Evolutionary conservation across 805 yeast genomes (phyloP).

Genomic region (Wickerhamomyces strasburgensis): DNA sequence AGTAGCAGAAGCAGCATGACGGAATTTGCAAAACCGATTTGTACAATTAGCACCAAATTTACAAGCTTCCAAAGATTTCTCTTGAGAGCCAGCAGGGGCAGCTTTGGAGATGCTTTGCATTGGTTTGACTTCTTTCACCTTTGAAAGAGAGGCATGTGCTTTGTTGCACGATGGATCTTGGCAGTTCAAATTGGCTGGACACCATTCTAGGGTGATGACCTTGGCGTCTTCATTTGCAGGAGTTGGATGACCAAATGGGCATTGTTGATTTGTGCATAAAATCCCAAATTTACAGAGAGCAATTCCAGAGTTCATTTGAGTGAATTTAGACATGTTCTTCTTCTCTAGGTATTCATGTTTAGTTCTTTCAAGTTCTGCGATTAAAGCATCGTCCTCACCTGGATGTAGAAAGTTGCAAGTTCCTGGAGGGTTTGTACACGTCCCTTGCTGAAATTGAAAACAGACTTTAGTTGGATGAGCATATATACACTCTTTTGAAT

Average conservation of each 20-base stretch:
- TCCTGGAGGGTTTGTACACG: conserved; percentile 74
- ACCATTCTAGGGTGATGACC: conserved; percentile 69
- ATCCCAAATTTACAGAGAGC: conserved; percentile 73
- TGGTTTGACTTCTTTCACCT: conserved; percentile 34
- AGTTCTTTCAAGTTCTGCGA: conserved; percentile 61
- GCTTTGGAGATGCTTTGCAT: conserved; percentile 17
- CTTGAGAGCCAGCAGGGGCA: conserved; percentile 17
- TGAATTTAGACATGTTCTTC: conserved; percentile 27
- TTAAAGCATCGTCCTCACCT: conserved; percentile 72
- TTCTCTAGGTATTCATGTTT: conserved; percentile 45
- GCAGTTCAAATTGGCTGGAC: conserved; percentile 66
- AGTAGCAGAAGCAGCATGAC: conserved; percentile 74
- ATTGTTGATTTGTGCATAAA: conserved; percentile 68
- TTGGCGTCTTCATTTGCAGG: conserved; percentile 74
- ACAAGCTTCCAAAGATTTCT: conserved; percentile 72
- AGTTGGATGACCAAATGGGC: conserved; percentile 91
- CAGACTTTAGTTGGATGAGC: conserved; percentile 81
- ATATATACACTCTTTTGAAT: conserved; percentile 59
- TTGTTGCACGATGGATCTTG: conserved; percentile 54
- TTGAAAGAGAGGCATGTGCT: conserved; percentile 79
- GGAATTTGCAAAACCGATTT: conserved; percentile 69
- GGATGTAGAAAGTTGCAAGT: conserved; percentile 83
- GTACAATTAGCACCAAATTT: conserved; percentile 75
- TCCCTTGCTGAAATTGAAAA: conserved; percentile 53
- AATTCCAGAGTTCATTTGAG: conserved; percentile 40